phyloP scores from a whole-genome alignment of 805 yeast genomes.

The Monosporozyma siamensis region DNA sequence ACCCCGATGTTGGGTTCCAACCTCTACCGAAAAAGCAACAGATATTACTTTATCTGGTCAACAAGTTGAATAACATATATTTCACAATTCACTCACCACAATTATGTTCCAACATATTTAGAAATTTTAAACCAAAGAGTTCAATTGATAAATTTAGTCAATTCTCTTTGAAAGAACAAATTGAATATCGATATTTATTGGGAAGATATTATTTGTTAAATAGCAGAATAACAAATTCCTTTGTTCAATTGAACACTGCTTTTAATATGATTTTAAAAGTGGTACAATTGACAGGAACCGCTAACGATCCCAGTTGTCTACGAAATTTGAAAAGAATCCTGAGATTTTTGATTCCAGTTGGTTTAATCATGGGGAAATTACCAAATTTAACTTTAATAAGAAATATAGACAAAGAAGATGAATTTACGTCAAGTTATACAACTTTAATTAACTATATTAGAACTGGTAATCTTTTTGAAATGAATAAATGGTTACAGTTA shows the following conservation, averaged over 20 bases:
- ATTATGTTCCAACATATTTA: slow-evolving; percentile 29
- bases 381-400: slow-evolving; percentile 33
- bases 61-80: slow-evolving; percentile 46
- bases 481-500: slow-evolving; percentile 27
- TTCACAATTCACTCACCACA: slow-evolving; percentile 35
- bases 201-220: slow-evolving; percentile 49
- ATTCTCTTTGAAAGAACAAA: slow-evolving; percentile 39
- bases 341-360: slow-evolving; percentile 42
- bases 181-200: slow-evolving; percentile 47
- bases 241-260: slow-evolving; percentile 48
- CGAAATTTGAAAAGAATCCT: slow-evolving; percentile 33
- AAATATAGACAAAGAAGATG: slow-evolving; percentile 13
- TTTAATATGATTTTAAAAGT: slow-evolving; percentile 27
- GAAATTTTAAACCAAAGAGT: slow-evolving; percentile 46
- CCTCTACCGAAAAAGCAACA: slow-evolving; percentile 32
- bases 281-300: not conserved
- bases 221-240: slow-evolving; percentile 43
- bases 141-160: slow-evolving; percentile 38
- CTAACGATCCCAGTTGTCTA: slow-evolving; percentile 18
- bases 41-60: slow-evolving; percentile 45
- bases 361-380: slow-evolving; percentile 44
- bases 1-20: slow-evolving; percentile 4
- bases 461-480: slow-evolving; percentile 35
- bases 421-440: slow-evolving; percentile 30
- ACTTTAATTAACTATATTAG: slow-evolving; percentile 33